A percentile compares a stretch with the other conserved stretches of the same genome.
phyloP scores from a whole-genome alignment of 345 rosid genomes.

The Eucalyptus tenuipes region DNA sequence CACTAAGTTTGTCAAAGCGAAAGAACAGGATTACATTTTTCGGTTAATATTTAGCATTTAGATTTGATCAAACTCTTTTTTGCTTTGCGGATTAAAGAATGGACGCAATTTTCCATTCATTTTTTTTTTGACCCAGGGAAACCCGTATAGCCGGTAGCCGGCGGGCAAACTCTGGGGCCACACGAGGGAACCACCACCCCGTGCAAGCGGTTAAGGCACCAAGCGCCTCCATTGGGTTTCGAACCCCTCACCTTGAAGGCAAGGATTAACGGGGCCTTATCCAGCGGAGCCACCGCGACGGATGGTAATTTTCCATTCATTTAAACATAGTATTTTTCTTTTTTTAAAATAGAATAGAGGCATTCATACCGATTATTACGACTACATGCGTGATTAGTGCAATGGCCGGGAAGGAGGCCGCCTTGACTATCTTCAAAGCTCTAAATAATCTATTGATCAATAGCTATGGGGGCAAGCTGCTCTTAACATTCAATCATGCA shows the following conservation, averaged over 20 bases:
- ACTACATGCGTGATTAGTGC: rapidly evolving
- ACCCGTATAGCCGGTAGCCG: no score
- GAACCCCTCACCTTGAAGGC: no score
- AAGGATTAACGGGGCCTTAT: no score
- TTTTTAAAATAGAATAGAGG: rapidly evolving
- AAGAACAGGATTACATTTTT: rapidly evolving
- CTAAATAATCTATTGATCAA: neutral
- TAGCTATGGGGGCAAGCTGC: rapidly evolving
- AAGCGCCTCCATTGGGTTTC: no score
- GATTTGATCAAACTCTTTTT: neutral
- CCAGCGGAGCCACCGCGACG: no score
- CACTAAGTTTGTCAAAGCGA: neutral
- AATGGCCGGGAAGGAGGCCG: rapidly evolving
- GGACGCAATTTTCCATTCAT: rapidly evolving
- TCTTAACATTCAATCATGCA: rapidly evolving
- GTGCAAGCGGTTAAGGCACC: no score
- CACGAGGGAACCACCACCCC: no score
- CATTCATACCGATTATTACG: rapidly evolving
- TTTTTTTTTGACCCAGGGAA: no score
- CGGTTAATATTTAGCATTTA: neutral
- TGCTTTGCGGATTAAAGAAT: rapidly evolving
- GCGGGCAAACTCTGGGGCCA: no score
- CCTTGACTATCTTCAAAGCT: neutral
- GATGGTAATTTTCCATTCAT: neutral
- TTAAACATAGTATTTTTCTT: neutral